Conservation (phyloP, 2,329 filamentous ascomycete species). For the Ceratocystis ficicola region DNA sequence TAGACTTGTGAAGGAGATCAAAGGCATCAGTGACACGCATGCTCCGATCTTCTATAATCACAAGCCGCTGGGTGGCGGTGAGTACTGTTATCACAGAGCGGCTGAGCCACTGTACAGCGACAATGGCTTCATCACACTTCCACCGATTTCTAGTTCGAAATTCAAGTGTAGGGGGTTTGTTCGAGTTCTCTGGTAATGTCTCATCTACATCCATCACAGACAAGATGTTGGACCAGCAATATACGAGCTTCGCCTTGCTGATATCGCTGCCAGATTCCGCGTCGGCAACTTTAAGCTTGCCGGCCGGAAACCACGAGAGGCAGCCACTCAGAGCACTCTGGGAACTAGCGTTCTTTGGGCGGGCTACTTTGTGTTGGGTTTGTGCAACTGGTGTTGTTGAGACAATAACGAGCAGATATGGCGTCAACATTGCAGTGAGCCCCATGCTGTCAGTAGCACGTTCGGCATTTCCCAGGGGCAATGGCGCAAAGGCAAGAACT, state of each 20-base stretch:
- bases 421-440: conserved; percentile 86
- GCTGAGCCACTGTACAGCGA: conserved; percentile 92
- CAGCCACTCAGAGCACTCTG: conserved; percentile 91
- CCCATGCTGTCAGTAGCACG: conserved; percentile 78
- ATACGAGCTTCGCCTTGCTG: conserved; percentile 78
- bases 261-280: conserved; percentile 52
- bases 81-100: conserved; percentile 82
- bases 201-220: conserved; percentile 85
- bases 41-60: conserved; percentile 79
- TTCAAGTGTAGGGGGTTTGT: conserved; percentile 63
- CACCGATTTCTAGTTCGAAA: conserved; percentile 79
- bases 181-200: conserved; percentile 52
- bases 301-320: conserved; percentile 92
- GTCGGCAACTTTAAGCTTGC: conserved; percentile 72
- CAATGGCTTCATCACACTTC: conserved; percentile 89
- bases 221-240: conserved; percentile 97
- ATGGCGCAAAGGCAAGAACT: conserved; percentile 77
- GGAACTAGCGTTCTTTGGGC: conserved; percentile 80
- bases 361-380: conserved; percentile 84
- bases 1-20: conserved; percentile 80
- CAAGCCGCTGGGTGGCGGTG: conserved; percentile 84
- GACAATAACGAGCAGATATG: conserved; percentile 89
- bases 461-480: conserved; percentile 90
- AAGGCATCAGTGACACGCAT: conserved; percentile 92
- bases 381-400: conserved; percentile 94